Percentiles rank a stretch among this genome's conserved stretches.
Conservation (phyloP, 352 stramenopile species). For the Globisporangium sylvaticum region DNA sequence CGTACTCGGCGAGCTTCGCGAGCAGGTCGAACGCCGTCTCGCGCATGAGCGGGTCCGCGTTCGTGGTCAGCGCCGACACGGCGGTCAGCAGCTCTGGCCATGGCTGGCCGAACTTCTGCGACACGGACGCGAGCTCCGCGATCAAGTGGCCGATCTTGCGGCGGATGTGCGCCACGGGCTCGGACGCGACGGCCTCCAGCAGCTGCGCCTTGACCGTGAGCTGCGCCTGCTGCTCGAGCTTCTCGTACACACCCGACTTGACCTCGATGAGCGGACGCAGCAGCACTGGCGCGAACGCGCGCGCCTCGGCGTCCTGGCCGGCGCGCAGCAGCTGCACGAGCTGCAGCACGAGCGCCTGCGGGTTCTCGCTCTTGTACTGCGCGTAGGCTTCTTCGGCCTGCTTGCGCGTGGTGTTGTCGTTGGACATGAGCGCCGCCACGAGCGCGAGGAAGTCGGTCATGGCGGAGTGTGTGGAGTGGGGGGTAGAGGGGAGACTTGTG, state of each 20-base stretch:
- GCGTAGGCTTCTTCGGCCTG: slow-evolving; percentile 76
- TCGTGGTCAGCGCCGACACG: slow-evolving; percentile 56
- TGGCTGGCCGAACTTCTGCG: slow-evolving; percentile 40
- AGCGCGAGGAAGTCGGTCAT: slow-evolving; percentile 75
- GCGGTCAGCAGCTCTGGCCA: slow-evolving; percentile 73
- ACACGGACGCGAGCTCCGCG: slow-evolving; percentile 64
- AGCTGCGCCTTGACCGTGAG: slow-evolving; percentile 63
- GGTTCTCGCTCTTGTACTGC: slow-evolving; percentile 57
- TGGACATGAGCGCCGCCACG: slow-evolving; percentile 71
- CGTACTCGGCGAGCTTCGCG: slow-evolving; percentile 70
- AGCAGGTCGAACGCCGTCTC: slow-evolving; percentile 79
- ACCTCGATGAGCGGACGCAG: slow-evolving; percentile 71
- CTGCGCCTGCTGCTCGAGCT: slow-evolving; percentile 54
- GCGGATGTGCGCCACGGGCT: slow-evolving; percentile 72
- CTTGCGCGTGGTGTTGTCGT: slow-evolving; percentile 68
- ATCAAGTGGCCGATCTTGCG: slow-evolving; percentile 80
- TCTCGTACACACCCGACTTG: slow-evolving; percentile 61
- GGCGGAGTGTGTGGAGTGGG: not conserved
- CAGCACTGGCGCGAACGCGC: slow-evolving; percentile 75
- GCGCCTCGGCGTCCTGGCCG: slow-evolving; percentile 51
- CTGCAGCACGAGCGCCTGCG: slow-evolving; percentile 56
- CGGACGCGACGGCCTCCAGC: slow-evolving; percentile 55
- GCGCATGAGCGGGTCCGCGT: slow-evolving; percentile 54
- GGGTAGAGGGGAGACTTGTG: not conserved
- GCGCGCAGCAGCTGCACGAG: slow-evolving; percentile 64